Base-by-base conservation (phyloP, 108 stramenopile species). In the Pseudonitzschia multiseries region DNA sequence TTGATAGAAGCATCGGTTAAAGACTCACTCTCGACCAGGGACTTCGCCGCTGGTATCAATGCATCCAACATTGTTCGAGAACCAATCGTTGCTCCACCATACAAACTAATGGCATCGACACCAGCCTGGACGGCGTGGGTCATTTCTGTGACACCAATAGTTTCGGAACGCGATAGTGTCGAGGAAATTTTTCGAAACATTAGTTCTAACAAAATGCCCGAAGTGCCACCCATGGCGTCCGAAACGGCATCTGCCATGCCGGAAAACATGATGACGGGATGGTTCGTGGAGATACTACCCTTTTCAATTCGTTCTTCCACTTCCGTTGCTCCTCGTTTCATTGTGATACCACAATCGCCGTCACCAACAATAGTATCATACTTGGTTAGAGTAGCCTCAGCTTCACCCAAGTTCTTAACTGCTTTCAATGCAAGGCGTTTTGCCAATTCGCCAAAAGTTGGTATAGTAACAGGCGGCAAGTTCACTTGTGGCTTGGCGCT, bases 11-110 rank as follows among this genome's bases (percentile, higher is more conserved):
- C 89, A n/a, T 71, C 80, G 13, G 63, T 60, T 21, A 94, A 32
- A 64, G 64, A 75, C 10, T 42, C 53, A 10, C 73, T 76, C 50
- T 70, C 61, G 0, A 69, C 29, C 65, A 88, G 78, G 9, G 72
- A 41, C n/a, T 82, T 69, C 8, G 93, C 80, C 9, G 92, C 89
- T 4, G 98, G 97, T 20, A 93, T 70, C 48, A 97, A 56, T 9
- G 98, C 98, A 86, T 99, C 99, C 66, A 98, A 70, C 95, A 99
- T 97, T 31, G 99, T 99, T 42, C 99, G 89, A 57, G 92, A 88
- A 20, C 98, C 98, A 26, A 83, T 81, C 14, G 81, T 72, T 5
- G 98, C 99, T 24, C 99, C 97, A 21, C 99, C 97, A 70, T 97
- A 97, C 60, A 93, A 81, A 17, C 84, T 80, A 40, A 99, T 83